A percentile compares a stretch with the other conserved stretches of the same genome.
Conservation (phyloP, 1,284 basidiomycete genomes). For the Inonotus hispidus region DNA sequence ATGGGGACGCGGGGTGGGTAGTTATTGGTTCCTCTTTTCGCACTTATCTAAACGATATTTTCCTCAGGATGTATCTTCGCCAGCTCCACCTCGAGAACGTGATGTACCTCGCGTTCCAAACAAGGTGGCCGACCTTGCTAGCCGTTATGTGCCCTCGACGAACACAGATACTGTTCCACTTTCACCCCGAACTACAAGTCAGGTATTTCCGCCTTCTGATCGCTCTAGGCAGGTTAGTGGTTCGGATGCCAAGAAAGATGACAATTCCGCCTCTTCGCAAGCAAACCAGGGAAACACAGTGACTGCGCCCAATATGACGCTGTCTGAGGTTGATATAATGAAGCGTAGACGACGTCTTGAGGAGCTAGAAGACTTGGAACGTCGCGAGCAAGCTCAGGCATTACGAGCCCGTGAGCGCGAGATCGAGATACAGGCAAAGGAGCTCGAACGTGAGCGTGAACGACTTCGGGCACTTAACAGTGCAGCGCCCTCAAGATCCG, state of each 20-base stretch:
- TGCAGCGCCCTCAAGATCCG: conserved; percentile 7
- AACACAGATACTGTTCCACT: neutral
- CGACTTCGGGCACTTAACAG: conserved; percentile 26
- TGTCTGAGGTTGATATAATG: conserved; percentile 30
- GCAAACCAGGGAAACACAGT: neutral
- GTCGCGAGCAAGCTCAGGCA: conserved; percentile 48
- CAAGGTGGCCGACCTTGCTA: conserved; percentile 62
- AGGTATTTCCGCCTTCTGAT: conserved; percentile 5
- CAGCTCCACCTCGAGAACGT: conserved; percentile 43
- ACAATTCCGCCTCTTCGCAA: neutral
- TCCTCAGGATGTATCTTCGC: conserved; percentile 42
- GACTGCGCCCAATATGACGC: neutral
- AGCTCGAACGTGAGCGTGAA: conserved; percentile 49
- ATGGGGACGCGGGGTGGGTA: conserved; percentile 52
- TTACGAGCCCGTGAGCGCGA: conserved; percentile 55
- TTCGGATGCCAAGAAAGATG: neutral
- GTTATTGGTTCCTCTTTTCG: conserved; percentile 1
- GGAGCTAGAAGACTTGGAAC: conserved; percentile 45
- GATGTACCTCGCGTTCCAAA: conserved; percentile 56
- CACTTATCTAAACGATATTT: conserved; percentile 8
- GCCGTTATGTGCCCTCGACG: conserved; percentile 48
- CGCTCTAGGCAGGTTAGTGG: conserved; percentile 9
- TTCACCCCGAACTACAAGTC: conserved; percentile 11
- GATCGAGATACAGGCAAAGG: conserved; percentile 44
- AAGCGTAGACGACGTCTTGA: conserved; percentile 40